phyloP scores from a whole-genome alignment of 2,329 filamentous ascomycete genomes.

The Pleoardoris graminearum region DNA sequence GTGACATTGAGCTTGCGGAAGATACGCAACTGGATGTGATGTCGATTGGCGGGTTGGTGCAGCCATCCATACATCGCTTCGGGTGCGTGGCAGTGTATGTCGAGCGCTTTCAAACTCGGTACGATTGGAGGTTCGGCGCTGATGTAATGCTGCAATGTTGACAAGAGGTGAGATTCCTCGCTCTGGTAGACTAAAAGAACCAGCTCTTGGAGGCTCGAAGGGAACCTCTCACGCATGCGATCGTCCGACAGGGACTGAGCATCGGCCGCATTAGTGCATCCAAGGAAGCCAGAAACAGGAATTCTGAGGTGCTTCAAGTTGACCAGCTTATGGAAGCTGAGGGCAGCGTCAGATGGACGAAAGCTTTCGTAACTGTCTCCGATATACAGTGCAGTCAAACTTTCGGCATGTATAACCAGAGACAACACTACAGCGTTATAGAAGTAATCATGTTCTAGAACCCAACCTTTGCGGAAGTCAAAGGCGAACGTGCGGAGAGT shows the following conservation, averaged over 20 bases:
- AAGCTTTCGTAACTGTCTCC: neutral
- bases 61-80: neutral
- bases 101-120: neutral
- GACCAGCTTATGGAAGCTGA: neutral
- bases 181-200: neutral
- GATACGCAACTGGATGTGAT: neutral
- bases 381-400: neutral
- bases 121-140: neutral
- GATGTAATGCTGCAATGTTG: neutral
- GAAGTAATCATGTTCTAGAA: neutral
- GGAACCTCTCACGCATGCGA: conserved; percentile 1
- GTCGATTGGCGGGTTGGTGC: neutral
- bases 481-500: conserved; percentile 1
- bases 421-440: neutral
- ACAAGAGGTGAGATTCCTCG: neutral
- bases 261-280: neutral
- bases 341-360: neutral
- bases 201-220: neutral
- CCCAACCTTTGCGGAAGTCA: neutral
- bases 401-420: neutral
- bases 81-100: neutral
- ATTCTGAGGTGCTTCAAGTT: neutral
- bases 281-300: neutral
- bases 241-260: neutral
- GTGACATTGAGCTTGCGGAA: neutral